phyloP scores from a whole-genome alignment of 176 grass and related monocot species.

The Carex kokanica region DNA sequence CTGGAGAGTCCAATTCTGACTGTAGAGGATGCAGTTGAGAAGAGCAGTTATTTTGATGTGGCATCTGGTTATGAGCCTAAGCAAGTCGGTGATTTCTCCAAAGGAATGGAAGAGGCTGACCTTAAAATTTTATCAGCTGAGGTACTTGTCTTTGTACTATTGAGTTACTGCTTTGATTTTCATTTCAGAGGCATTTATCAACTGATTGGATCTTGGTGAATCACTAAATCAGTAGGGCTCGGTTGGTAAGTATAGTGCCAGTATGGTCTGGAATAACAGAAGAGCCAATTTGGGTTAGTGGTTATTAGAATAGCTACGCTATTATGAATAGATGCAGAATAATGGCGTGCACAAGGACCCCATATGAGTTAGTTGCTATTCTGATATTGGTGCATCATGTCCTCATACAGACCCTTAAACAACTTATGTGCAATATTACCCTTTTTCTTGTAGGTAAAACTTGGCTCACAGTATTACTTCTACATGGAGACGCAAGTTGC shows the following conservation, averaged over 20 bases:
- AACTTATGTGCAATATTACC: background rate
- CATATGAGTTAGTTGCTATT: background rate
- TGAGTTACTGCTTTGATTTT: background rate
- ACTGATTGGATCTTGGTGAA: background rate
- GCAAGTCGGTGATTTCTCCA: constrained; percentile 41
- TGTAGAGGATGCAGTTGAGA: constrained; percentile 37
- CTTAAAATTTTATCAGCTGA: constrained; percentile 27
- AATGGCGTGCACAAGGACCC: background rate
- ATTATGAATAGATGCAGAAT: background rate
- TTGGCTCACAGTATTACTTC: constrained; percentile 63
- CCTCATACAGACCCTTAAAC: background rate
- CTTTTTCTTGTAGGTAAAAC: constrained; percentile 50
- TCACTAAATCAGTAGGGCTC: background rate
- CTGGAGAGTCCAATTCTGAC: constrained; percentile 35
- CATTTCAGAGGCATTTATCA: background rate
- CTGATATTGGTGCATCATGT: background rate
- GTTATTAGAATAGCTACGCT: background rate
- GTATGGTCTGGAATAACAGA: background rate
- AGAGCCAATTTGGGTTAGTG: background rate
- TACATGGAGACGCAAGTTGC: constrained; percentile 79
- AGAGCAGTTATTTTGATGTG: constrained; percentile 30
- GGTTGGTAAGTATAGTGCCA: background rate
- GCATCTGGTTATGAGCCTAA: constrained; percentile 12
- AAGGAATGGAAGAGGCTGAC: constrained; percentile 37
- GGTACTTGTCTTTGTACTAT: background rate